Conservation (phyloP, 2,329 filamentous ascomycete genomes). For the Hirsutella thompsonii region DNA sequence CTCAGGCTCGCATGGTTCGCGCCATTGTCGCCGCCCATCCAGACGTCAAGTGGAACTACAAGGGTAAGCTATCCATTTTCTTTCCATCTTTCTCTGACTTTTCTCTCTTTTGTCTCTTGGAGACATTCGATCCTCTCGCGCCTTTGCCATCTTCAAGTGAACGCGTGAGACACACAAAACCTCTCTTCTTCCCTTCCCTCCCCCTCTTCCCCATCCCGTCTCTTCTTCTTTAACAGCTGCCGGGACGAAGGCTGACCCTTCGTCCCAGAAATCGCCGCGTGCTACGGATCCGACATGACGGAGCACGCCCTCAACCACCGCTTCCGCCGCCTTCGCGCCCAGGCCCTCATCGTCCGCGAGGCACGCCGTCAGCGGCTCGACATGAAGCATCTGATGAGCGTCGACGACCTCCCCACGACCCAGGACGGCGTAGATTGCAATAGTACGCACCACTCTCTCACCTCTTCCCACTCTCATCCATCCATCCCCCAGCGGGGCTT, state of each 20-base stretch:
- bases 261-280: slow-evolving; percentile 29
- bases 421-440: slow-evolving; percentile 25
- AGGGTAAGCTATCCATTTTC: slow-evolving; percentile 31
- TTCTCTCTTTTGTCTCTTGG: too few relatives aligned
- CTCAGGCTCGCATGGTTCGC: slow-evolving; percentile 45
- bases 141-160: too few relatives aligned
- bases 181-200: too few relatives aligned
- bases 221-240: not conserved
- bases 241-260: slow-evolving; percentile 15
- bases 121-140: too few relatives aligned
- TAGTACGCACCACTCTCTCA: slow-evolving; percentile 19
- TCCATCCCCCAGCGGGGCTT: slow-evolving; percentile 1
- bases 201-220: too few relatives aligned
- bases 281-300: slow-evolving; percentile 37
- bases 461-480: not conserved
- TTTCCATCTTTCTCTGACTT: slow-evolving; percentile 1
- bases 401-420: slow-evolving; percentile 22
- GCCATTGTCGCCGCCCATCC: slow-evolving; percentile 47
- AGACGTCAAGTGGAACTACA: slow-evolving; percentile 43
- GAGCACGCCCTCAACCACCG: slow-evolving; percentile 35
- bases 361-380: slow-evolving; percentile 23
- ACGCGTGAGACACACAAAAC: too few relatives aligned
- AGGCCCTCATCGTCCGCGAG: slow-evolving; percentile 23
- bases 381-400: slow-evolving; percentile 26
- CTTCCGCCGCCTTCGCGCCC: slow-evolving; percentile 32